These are phyloP conservation scores for Hawksworthiomyces lignivorus DNA, from an alignment of 2,329 filamentous ascomycete genomes.

Conservation along the genomic window DNA sequence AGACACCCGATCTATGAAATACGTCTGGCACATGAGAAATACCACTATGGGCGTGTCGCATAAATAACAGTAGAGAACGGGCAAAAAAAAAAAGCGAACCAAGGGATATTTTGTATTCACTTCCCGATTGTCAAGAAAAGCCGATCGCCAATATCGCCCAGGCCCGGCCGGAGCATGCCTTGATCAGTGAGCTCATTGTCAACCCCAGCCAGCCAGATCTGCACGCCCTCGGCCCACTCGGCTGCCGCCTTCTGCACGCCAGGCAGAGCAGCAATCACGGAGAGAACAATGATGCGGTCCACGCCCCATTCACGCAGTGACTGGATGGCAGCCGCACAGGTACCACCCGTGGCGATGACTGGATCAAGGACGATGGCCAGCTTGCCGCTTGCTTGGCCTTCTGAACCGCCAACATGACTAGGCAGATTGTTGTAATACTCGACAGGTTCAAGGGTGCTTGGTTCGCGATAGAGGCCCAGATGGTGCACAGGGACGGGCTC, in stretches of 20 bases:
- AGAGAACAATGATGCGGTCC: conserved; percentile 67
- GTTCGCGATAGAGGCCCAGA: conserved; percentile 89
- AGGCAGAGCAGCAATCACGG: conserved; percentile 62
- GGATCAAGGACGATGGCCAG: conserved; percentile 85
- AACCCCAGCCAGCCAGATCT: conserved; percentile 76
- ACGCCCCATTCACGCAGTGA: conserved; percentile 87
- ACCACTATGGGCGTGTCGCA: too few species aligned
- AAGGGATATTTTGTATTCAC: conserved; percentile 27
- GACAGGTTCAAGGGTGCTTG: conserved; percentile 76
- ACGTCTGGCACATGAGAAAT: too few species aligned
- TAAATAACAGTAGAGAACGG: too few species aligned
- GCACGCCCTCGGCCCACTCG: conserved; percentile 69
- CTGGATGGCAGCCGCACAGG: conserved; percentile 81
- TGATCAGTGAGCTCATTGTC: conserved; percentile 65
- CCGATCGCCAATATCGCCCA: conserved; percentile 86
- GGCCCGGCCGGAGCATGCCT: conserved; percentile 84
- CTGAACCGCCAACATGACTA: conserved; percentile 48
- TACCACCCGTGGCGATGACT: conserved; percentile 88
- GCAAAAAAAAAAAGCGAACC: too few species aligned
- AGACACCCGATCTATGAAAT: too few species aligned
- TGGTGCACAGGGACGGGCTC: conserved; percentile 77
- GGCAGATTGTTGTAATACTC: conserved; percentile 98
- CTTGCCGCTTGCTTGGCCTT: conserved; percentile 30
- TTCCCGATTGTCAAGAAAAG: conserved; percentile 86
- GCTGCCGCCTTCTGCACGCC: conserved; percentile 65